phyloP scores from a whole-genome alignment of 495 filamentous ascomycete species.

The Jackrogersella minutella region DNA sequence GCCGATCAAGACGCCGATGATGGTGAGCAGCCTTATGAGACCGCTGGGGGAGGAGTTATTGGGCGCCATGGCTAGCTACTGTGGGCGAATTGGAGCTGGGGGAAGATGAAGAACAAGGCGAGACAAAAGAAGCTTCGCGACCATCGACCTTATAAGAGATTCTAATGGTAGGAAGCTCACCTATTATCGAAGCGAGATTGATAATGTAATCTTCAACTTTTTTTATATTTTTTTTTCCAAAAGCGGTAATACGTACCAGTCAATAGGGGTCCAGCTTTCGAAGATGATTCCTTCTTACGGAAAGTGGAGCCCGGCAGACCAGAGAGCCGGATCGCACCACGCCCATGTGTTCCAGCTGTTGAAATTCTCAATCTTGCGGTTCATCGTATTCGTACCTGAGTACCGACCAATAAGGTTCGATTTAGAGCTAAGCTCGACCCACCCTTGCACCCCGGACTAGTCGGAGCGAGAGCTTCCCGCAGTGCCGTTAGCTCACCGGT shows the following conservation, averaged over 20 bases:
- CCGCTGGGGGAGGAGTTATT: slow-evolving; percentile 32
- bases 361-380: no score
- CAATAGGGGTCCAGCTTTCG: slow-evolving; percentile 28
- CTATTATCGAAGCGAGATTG: slow-evolving; percentile 6
- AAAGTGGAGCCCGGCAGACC: slow-evolving; percentile 23
- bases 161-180: no score
- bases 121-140: not conserved
- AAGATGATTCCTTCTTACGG: not conserved
- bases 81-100: not conserved
- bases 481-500: not conserved
- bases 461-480: not conserved
- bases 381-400: not conserved
- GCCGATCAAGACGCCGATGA: slow-evolving; percentile 68
- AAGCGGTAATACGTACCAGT: slow-evolving; percentile 7
- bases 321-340: slow-evolving; percentile 36
- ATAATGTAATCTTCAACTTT: not conserved
- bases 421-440: not conserved
- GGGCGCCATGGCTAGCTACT: slow-evolving; percentile 15
- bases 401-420: no score
- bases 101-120: not conserved
- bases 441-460: not conserved
- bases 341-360: not conserved
- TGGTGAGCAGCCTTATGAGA: slow-evolving; percentile 54
- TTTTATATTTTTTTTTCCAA: not conserved
- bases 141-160: no score